Evolutionary conservation across 441 rosid species (phyloP), one percentile per base, ranked within the genome.

Genomic region (Eruca vesicaria): DNA sequence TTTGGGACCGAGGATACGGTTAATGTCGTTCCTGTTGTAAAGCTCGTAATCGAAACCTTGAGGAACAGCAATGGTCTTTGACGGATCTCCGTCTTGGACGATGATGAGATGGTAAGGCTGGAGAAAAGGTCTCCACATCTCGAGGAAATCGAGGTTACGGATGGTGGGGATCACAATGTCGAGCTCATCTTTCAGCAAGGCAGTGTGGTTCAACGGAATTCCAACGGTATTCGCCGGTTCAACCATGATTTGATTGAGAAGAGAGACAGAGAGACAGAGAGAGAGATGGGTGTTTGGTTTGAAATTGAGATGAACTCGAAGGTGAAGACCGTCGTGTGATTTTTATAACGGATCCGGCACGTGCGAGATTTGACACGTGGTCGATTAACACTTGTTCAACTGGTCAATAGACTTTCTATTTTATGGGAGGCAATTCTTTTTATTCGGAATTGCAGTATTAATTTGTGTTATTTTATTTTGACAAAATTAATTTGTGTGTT

Each of bases 61-160:
- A 10, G 98, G 99, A 0, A 94, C 99, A 74, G 78, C 84, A 80
- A 94, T 88, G 63, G 26, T 78, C 87, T 88, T 94, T 9, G 94
- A 78, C 0, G 99, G 99, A 64, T 94, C 98, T 52, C 99, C 99
- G 43, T 94, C 99, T 71, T 94, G 99, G 58, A 94, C 93, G 68
- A 94, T 92, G 81, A 94, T 94, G 82, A 94, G 80, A 72, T 94
- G 99, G 79, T 94, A 94, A 3, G 74, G 87, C 87, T 94, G 87
- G 60, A 94, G 92, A 74, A 92, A 94, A 1, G 99, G 93, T 71
- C 99, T 88, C 99, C 99, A 94, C 90, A 80, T 83, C 88, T 92
- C 99, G 75, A 94, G 84, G 85, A 94, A 94, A 69, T 94, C 97
- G 15, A 94, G 90, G 87, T 92, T 92, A 50, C 97, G 75, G 71